A percentile compares a stretch with the other conserved stretches of the same genome.
phyloP scores from a whole-genome alignment of 306 rosid species.

The Prunus padus region DNA sequence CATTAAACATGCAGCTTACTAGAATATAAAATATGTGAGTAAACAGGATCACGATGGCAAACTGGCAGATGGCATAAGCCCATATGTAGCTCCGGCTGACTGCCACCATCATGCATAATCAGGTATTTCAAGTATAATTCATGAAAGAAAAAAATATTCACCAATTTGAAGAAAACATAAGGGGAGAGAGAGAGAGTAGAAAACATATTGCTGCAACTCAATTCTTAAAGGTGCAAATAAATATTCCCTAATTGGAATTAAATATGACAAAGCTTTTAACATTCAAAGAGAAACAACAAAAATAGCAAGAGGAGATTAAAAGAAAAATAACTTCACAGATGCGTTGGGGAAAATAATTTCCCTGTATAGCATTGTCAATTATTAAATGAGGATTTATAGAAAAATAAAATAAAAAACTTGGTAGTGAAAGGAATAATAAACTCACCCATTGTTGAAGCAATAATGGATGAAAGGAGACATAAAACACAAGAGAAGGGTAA shows the following conservation, averaged over 20 bases:
- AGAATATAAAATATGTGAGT: conserved; percentile 72
- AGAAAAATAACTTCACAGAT: neutral
- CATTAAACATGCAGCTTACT: too few relatives aligned
- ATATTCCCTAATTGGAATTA: too few relatives aligned
- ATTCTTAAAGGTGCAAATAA: too few relatives aligned
- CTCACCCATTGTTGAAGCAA: conserved; percentile 84
- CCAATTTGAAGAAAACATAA: neutral
- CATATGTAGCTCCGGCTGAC: conserved; percentile 75
- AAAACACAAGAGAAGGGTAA: conserved; percentile 71
- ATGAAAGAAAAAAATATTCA: neutral
- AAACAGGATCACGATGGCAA: conserved; percentile 70
- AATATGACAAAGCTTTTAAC: neutral
- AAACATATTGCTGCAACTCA: neutral
- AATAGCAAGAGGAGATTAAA: neutral
- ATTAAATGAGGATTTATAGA: neutral
- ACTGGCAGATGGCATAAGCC: conserved; percentile 90
- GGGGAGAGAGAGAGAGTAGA: neutral
- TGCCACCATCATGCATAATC: conserved; percentile 32
- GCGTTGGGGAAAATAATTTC: neutral
- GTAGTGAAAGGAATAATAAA: neutral
- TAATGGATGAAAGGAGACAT: conserved; percentile 72
- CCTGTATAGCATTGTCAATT: neutral
- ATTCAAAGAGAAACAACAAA: neutral
- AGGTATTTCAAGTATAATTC: neutral
- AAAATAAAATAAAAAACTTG: neutral